phyloP scores from a whole-genome alignment of 2,329 filamentous ascomycete species.

The Pestalotiopsis sp. region DNA sequence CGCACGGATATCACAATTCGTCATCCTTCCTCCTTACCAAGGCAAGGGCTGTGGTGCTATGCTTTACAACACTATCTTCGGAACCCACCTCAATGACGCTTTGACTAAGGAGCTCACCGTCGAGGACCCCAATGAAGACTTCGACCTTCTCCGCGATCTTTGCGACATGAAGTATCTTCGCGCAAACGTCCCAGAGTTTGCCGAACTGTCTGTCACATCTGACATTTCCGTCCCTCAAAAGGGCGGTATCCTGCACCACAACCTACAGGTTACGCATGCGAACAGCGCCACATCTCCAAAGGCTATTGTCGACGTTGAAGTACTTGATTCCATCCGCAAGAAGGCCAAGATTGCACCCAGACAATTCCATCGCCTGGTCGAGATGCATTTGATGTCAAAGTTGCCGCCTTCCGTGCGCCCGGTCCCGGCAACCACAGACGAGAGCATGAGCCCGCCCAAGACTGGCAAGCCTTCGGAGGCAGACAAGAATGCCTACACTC shows the following conservation, averaged over 20 bases:
- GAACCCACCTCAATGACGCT: constrained; percentile 65
- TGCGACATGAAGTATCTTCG: constrained; percentile 72
- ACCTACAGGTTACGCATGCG: constrained; percentile 30
- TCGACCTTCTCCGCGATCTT: constrained; percentile 78
- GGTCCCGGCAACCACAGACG: constrained; percentile 31
- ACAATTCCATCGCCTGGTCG: constrained; percentile 76
- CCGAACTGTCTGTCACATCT: constrained; percentile 57
- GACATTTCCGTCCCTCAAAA: constrained; percentile 50
- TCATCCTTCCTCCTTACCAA: constrained; percentile 89
- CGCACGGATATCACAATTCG: constrained; percentile 87
- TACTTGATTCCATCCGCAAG: constrained; percentile 59
- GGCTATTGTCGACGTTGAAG: constrained; percentile 58
- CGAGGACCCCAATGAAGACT: constrained; percentile 89
- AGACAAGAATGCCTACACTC: constrained; percentile 65
- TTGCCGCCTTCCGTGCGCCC: constrained; percentile 61
- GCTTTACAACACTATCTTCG: constrained; percentile 82
- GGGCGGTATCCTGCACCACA: constrained; percentile 36
- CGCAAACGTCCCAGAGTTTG: constrained; percentile 58
- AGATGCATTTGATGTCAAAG: constrained; percentile 73
- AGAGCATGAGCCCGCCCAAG: constrained; percentile 15
- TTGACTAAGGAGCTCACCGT: constrained; percentile 85
- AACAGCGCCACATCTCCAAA: constrained; percentile 32
- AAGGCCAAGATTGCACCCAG: constrained; percentile 73
- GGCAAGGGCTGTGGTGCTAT: constrained; percentile 75
- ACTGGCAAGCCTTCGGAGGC: constrained; percentile 45